Evolutionary conservation across 2,329 filamentous ascomycete genomes (phyloP), one percentile per base, ranked within the genome.

Genomic region (Exophiala phaeomuriformis): DNA sequence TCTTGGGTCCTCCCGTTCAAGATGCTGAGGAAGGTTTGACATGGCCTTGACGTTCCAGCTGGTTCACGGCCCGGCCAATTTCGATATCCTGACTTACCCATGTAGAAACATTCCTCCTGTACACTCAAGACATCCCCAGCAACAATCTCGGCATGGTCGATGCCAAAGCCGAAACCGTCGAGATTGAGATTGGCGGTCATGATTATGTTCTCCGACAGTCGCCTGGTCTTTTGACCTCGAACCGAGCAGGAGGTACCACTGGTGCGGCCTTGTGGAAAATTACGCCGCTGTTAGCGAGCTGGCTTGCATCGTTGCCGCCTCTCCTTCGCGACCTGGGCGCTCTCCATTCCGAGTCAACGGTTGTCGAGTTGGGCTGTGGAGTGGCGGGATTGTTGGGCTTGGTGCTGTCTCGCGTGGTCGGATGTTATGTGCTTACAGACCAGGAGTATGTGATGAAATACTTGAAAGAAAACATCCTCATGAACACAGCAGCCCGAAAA

Each of bases 251-350:
- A 46, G 86, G 85, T 1, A 90, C 86, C 1, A 90, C 86, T 1
- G 85, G 86, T 43, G 86, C 86, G 86, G 90, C 95, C 12, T 75
- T 97, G 5, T 98, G 93, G 93, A 90, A 87, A 69, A 85, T 95
- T 61, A 91, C 89, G 0, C 89, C 90, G 5, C 75, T 83, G 42
- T 83, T 97, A 65, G 88, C 90, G 27, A 75, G 81, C 60, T 97
- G 89, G 89, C 77, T 97, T 43, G 76, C 82, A 33, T 76, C 77
- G 2, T 69, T 77, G 1, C 65, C 69, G 31, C 90, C 89, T 67
- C 68, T 81, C 0, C 76, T 96, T 45, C 82, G 84, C 71, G 67
- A 70, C 36, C 63, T 70, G 52, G 71, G 70, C 43, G 64, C 84
- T 47, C 74, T 91, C 5, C 69, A 73, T 28, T 55, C 73, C 0